These are phyloP conservation scores for Artemisia tridentata DNA, from an alignment of 129 eudicot genomes.

Conservation along the genomic window DNA sequence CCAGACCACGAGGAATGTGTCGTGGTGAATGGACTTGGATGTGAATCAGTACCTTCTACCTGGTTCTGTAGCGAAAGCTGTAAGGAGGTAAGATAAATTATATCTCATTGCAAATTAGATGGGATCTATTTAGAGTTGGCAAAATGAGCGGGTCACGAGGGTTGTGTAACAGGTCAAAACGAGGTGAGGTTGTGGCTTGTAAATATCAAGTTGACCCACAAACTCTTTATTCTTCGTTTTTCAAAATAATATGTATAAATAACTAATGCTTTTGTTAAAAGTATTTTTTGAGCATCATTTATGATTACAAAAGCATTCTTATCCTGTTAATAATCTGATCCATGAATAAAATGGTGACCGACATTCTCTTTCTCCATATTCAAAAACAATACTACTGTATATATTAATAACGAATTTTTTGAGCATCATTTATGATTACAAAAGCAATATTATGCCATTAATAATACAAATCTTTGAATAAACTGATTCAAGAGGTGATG, in stretches of 20 bases:
- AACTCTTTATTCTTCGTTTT: background rate
- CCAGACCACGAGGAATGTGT: slow-evolving; percentile 79
- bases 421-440: background rate
- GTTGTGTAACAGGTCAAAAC: slow-evolving; percentile 2
- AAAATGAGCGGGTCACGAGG: background rate
- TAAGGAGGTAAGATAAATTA: slow-evolving; percentile 49
- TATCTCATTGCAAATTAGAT: slow-evolving; percentile 9
- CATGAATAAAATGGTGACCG: too few relatives aligned
- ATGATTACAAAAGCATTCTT: too few relatives aligned
- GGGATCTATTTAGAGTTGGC: background rate
- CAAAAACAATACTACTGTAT: too few relatives aligned
- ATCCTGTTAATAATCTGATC: too few relatives aligned
- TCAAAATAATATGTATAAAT: too few relatives aligned
- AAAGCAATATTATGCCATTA: background rate
- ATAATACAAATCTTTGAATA: background rate
- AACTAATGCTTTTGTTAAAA: too few relatives aligned
- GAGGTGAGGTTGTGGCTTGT: background rate
- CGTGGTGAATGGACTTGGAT: slow-evolving; percentile 29
- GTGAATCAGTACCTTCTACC: slow-evolving; percentile 37
- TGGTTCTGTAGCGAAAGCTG: slow-evolving; percentile 86
- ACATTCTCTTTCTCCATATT: too few relatives aligned
- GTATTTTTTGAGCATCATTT: too few relatives aligned
- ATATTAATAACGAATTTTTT: too few relatives aligned
- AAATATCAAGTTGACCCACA: background rate
- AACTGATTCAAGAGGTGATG: background rate